Percentiles rank a stretch among this genome's conserved stretches.
These are phyloP conservation scores for Ophiostoma perfectum DNA, from an alignment of 2,329 filamentous ascomycete species.

Conservation along the genomic window DNA sequence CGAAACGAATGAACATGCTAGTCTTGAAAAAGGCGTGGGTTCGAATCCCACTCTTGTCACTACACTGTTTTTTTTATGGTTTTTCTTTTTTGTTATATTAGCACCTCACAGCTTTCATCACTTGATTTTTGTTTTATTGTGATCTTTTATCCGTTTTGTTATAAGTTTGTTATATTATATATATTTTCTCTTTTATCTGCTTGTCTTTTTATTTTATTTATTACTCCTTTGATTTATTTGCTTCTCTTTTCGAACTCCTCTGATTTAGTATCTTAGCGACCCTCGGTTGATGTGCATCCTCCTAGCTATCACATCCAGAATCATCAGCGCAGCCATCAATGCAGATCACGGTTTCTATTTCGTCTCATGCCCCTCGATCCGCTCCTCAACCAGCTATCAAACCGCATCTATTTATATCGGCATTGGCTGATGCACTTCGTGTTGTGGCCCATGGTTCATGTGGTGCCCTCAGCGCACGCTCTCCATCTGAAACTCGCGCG, in stretches of 20 bases:
- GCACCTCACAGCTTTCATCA: too few relatives aligned
- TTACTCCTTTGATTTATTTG: neutral
- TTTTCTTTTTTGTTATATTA: neutral
- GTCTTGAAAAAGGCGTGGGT: conserved; percentile 22
- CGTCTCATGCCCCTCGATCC: conserved; percentile 1
- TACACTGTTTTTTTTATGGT: neutral
- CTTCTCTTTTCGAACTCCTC: neutral
- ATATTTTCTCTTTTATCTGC: neutral
- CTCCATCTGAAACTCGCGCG: conserved; percentile 11
- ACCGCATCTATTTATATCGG: neutral
- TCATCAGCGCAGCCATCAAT: too few relatives aligned
- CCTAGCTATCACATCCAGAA: too few relatives aligned
- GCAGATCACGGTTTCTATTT: neutral
- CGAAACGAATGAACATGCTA: conserved; percentile 19
- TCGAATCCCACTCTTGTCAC: conserved; percentile 24
- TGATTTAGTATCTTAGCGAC: too few relatives aligned
- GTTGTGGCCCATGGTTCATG: too few relatives aligned
- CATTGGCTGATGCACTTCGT: neutral
- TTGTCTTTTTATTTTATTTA: neutral
- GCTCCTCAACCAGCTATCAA: neutral
- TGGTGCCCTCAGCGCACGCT: neutral
- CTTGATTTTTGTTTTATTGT: neutral
- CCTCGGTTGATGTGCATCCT: too few relatives aligned
- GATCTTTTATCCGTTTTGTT: too few relatives aligned
- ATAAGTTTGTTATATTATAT: too few relatives aligned